A percentile compares a stretch with the other conserved stretches of the same genome.
Conservation (phyloP, 1,139 yeast genomes). For the Lodderomyces pseudojiufengensis region DNA sequence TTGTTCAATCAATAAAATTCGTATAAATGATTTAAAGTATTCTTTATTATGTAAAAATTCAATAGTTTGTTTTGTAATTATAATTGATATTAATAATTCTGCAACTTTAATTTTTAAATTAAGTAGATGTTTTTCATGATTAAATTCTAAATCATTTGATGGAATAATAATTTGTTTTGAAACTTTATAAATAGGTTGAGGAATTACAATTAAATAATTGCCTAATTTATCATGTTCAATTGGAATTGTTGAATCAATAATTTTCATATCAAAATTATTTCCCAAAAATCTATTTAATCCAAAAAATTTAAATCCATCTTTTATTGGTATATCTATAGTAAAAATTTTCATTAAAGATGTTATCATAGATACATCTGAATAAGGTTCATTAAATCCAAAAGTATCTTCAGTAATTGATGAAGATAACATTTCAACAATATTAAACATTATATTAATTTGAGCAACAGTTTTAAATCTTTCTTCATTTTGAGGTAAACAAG, state of each 20-base stretch:
- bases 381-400: constrained; percentile 22
- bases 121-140: constrained; percentile 44
- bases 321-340: constrained; percentile 38
- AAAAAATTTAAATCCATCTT: constrained; percentile 39
- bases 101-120: constrained; percentile 40
- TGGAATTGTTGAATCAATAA: constrained; percentile 34
- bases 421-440: constrained; percentile 38
- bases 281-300: constrained; percentile 57
- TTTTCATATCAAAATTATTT: constrained; percentile 39
- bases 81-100: constrained; percentile 40
- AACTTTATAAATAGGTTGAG: constrained; percentile 25
- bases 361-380: constrained; percentile 22
- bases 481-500: constrained; percentile 36
- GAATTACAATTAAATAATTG: constrained; percentile 25
- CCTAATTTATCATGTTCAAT: constrained; percentile 21
- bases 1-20: constrained; percentile 52
- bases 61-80: constrained; percentile 30
- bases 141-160: constrained; percentile 5
- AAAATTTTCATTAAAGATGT: constrained; percentile 39
- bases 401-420: constrained; percentile 35
- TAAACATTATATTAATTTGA: constrained; percentile 38
- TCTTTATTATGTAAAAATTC: constrained; percentile 33
- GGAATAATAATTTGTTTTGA: not conserved
- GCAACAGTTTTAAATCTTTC: constrained; percentile 36
- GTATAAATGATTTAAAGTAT: constrained; percentile 40